Evolutionary conservation across 2,329 filamentous ascomycete species (phyloP).

Genomic region (Fusarium sp.): DNA sequence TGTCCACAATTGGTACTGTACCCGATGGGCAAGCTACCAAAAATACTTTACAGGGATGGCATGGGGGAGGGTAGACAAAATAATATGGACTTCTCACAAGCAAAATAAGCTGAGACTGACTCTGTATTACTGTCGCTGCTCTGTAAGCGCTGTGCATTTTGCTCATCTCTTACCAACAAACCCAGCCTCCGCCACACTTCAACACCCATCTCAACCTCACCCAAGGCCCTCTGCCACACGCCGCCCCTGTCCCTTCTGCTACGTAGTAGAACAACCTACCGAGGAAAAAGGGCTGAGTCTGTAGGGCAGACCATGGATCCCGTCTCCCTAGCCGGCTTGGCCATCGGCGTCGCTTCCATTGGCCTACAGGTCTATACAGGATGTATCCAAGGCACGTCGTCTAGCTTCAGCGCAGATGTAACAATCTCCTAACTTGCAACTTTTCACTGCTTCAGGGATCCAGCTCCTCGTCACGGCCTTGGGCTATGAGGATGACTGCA

Average conservation of each 20-base stretch:
- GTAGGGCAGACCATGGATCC: slow-evolving; percentile 51
- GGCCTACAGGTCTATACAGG: slow-evolving; percentile 58
- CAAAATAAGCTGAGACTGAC: neutral
- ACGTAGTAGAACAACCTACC: slow-evolving; percentile 8
- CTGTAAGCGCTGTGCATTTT: neutral
- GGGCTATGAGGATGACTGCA: slow-evolving; percentile 59
- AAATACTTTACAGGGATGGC: neutral
- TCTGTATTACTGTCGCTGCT: neutral
- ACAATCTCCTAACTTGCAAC: slow-evolving; percentile 6
- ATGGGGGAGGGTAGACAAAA: neutral
- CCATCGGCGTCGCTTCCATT: slow-evolving; percentile 57
- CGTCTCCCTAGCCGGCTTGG: slow-evolving; percentile 55
- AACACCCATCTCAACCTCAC: neutral
- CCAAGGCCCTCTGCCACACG: neutral
- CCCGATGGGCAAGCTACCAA: neutral
- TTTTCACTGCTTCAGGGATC: slow-evolving; percentile 47
- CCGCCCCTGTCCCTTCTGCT: neutral
- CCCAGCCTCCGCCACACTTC: slow-evolving; percentile 5
- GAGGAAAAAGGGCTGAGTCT: neutral
- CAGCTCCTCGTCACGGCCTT: slow-evolving; percentile 60
- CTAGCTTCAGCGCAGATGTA: neutral
- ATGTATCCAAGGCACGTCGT: slow-evolving; percentile 53
- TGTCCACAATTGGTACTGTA: neutral
- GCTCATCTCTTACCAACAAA: neutral
- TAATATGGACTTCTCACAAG: neutral